These are phyloP conservation scores for Cicer bijugum DNA, from an alignment of 306 rosid species.

Conservation along the genomic window DNA sequence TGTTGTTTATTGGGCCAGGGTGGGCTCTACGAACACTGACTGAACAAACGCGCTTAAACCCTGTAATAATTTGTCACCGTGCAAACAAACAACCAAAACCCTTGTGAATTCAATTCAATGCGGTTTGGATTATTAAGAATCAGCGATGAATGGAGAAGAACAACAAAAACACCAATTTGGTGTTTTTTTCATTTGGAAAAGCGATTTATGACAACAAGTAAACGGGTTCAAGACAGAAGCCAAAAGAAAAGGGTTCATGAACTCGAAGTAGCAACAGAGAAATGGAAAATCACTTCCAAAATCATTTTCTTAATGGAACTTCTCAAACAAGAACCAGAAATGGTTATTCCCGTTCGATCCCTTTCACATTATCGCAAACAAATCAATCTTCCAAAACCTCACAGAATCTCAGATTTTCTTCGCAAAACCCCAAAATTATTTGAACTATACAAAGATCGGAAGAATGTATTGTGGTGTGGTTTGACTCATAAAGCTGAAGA, in stretches of 20 bases:
- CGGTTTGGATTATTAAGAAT: background rate
- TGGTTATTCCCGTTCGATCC: slow-evolving; percentile 66
- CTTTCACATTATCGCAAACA: slow-evolving; percentile 61
- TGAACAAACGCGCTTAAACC: background rate
- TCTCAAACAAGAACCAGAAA: slow-evolving; percentile 72
- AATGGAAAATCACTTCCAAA: slow-evolving; percentile 60
- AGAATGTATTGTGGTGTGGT: slow-evolving; percentile 73
- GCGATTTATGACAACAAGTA: slow-evolving; percentile 53
- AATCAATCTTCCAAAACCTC: slow-evolving; percentile 80
- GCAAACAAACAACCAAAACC: background rate
- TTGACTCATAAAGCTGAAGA: slow-evolving; percentile 63
- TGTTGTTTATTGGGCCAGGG: too few species aligned
- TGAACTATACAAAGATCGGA: slow-evolving; percentile 61
- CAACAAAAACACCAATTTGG: background rate
- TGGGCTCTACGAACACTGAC: too few species aligned
- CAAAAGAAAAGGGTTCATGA: slow-evolving; percentile 65
- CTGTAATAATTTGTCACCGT: background rate
- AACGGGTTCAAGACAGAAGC: slow-evolving; percentile 55
- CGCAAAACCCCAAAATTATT: slow-evolving; percentile 68
- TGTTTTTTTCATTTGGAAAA: background rate
- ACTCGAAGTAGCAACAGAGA: slow-evolving; percentile 75
- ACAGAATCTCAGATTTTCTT: slow-evolving; percentile 70
- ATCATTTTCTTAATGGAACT: slow-evolving; percentile 67
- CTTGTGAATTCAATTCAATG: background rate
- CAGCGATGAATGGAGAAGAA: slow-evolving; percentile 3